Base-by-base conservation (phyloP, 352 stramenopile genomes). In the Phytopythium cucurbitacearum region DNA sequence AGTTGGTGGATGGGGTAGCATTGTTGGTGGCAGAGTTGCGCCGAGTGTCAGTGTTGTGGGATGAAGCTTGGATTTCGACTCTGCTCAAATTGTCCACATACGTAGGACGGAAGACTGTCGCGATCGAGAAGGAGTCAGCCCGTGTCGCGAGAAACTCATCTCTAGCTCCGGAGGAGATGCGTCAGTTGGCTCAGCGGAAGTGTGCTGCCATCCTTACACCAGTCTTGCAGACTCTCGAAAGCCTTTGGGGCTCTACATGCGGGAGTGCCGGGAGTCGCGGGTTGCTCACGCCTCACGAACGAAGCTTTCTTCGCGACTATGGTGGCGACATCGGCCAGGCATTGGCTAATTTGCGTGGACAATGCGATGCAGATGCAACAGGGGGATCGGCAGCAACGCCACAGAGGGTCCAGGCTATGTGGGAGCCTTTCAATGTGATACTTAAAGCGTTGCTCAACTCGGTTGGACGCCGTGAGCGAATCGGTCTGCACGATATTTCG, bases 121-220 rank as follows among this genome's bases (percentile, higher is more conserved):
- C 85, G 13, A 39, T 95, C 15, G 75, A 90, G 53, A 92, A 93
- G 48, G 83, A 95, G 57, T 75, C 79, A 4, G 53, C 54, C 40
- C 73, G 83, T 3, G 78, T 94, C 11, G 71, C 85, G 8, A 88
- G 73, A 47, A 95, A 94, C 66, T 56, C 51, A 4, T 83, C 74
- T 1, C 52, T 95, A 45, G 85, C 77, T 36, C 9, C 43, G 4
- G 60, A 62, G 13, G 84, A 94, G 34, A 95, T 94, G 59, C 45
- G 16, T 7, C 67, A 88, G 35, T 46, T 95, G 34, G 81, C 76
- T 2, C 60, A 82, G 38, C 62, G 80, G 15, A 94, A 92, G 53
- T 65, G 88, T 56, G 69, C 89, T 37, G 85, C 85, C 4, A 90
- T 94, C 52, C 89, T 95, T 80, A 89, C 87, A 38, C 83, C 83